Evolutionary conservation across 1,139 yeast species (phyloP).

Genomic region (Debaryomycetaceae sp.): DNA sequence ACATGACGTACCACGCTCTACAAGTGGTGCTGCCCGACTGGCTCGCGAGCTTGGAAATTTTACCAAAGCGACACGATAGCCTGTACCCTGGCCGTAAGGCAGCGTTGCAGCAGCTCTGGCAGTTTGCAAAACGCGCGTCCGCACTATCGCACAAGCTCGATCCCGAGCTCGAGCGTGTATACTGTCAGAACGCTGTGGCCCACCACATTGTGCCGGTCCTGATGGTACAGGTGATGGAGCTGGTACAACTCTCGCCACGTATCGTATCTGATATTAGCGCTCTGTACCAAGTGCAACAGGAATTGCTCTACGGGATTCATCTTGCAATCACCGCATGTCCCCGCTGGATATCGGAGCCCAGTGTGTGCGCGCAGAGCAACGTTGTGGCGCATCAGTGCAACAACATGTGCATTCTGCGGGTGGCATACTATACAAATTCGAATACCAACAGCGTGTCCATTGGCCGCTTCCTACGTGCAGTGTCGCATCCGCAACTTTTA

Average conservation of each 20-base stretch:
- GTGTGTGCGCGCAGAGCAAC: constrained; percentile 9
- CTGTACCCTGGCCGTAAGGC: constrained; percentile 8
- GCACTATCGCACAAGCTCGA: constrained; percentile 5
- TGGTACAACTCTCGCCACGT: constrained; percentile 10
- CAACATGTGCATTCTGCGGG: constrained; percentile 14
- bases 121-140: constrained; percentile 10
- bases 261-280: constrained; percentile 7
- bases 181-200: constrained; percentile 14
- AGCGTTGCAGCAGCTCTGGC: constrained; percentile 11
- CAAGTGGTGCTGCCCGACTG: constrained; percentile 14
- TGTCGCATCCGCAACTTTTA: constrained; percentile 5
- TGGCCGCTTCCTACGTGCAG: constrained; percentile 7
- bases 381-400: constrained; percentile 13
- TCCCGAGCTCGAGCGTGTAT: constrained; percentile 12
- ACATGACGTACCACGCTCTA: constrained; percentile 18
- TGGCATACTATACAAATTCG: constrained; percentile 19
- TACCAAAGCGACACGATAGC: constrained; percentile 15
- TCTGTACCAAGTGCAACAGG: constrained; percentile 19
- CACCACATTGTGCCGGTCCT: constrained; percentile 10
- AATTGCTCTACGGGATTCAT: constrained; percentile 19
- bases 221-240: constrained; percentile 13
- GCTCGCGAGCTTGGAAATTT: constrained; percentile 10
- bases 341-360: constrained; percentile 17
- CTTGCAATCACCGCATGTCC: constrained; percentile 14
- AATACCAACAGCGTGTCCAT: constrained; percentile 9